Evolutionary conservation across 2,329 filamentous ascomycete genomes (phyloP).

Genomic region (Stachybotrys echinatus): DNA sequence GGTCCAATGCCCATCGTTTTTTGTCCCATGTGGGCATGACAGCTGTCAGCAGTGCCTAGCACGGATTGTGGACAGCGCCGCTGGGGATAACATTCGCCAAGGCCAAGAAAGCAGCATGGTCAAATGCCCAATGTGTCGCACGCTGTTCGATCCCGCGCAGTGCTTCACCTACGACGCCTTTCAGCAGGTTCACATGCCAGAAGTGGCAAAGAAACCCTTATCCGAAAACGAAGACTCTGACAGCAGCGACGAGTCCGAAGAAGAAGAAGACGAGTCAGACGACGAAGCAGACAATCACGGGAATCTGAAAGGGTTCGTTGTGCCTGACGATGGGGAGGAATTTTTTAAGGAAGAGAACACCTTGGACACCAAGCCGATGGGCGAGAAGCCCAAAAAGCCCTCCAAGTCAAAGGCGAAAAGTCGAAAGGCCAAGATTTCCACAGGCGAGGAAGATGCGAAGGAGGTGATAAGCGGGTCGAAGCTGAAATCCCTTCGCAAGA

Average conservation of each 20-base stretch:
- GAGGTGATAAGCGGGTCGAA: constrained; percentile 47
- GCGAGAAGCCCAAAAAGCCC: background rate
- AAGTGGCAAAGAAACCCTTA: constrained; percentile 32
- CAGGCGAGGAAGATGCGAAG: constrained; percentile 21
- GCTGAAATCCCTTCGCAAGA: constrained; percentile 61
- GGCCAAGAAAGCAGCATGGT: constrained; percentile 53
- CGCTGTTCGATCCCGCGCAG: constrained; percentile 57
- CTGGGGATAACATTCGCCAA: constrained; percentile 47
- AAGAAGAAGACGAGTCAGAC: constrained; percentile 23
- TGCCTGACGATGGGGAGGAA: constrained; percentile 24
- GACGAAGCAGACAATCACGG: constrained; percentile 29
- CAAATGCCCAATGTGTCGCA: constrained; percentile 74
- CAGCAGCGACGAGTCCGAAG: constrained; percentile 21
- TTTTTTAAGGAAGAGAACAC: constrained; percentile 25
- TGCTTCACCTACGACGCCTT: constrained; percentile 73
- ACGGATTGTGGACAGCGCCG: constrained; percentile 57
- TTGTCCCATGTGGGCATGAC: constrained; percentile 78
- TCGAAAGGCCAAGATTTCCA: constrained; percentile 8
- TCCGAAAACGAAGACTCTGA: constrained; percentile 28
- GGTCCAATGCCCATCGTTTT: constrained; percentile 68
- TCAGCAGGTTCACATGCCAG: constrained; percentile 64
- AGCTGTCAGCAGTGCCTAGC: constrained; percentile 74
- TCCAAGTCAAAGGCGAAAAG: background rate
- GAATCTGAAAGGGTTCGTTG: constrained; percentile 50
- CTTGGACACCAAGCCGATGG: background rate